Percentiles rank a stretch among this genome's conserved stretches.
Evolutionary conservation across 768 basidiomycete species (phyloP).

Genomic region (Suillus placidus): DNA sequence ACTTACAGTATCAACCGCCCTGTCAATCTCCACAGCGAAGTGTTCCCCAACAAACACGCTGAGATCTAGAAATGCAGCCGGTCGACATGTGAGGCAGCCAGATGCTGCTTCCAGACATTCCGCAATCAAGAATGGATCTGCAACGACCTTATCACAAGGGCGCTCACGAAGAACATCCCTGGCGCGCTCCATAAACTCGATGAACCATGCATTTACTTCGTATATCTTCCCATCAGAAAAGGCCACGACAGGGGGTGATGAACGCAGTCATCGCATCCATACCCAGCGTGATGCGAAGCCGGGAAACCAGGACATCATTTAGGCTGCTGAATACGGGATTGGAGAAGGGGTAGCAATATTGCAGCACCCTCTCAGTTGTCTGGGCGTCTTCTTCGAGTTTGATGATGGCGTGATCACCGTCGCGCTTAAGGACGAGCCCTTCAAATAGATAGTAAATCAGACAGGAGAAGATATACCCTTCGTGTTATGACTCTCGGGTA

Average conservation of each 20-base stretch:
- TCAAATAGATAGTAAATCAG: constrained; percentile 16
- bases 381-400: constrained; percentile 36
- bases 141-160: constrained; percentile 33
- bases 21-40: constrained; percentile 33
- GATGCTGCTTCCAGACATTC: constrained; percentile 34
- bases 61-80: constrained; percentile 33
- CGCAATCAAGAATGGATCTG: constrained; percentile 33
- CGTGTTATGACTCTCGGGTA: neutral
- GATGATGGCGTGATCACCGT: constrained; percentile 28
- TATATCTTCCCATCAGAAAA: constrained; percentile 38
- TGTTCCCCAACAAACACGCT: constrained; percentile 36
- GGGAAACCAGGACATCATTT: constrained; percentile 42
- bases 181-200: constrained; percentile 38
- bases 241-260: constrained; percentile 38
- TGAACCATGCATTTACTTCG: constrained; percentile 38
- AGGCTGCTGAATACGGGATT: constrained; percentile 36
- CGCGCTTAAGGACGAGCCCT: constrained; percentile 25
- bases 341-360: constrained; percentile 40
- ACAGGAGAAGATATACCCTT: constrained; percentile 3
- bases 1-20: constrained; percentile 29
- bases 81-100: constrained; percentile 32
- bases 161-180: constrained; percentile 33
- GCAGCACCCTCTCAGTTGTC: constrained; percentile 36
- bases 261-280: constrained; percentile 40
- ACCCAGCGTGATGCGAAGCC: constrained; percentile 39